phyloP scores from a whole-genome alignment of 2,329 filamentous ascomycete species.

The Neonectria ditissima region DNA sequence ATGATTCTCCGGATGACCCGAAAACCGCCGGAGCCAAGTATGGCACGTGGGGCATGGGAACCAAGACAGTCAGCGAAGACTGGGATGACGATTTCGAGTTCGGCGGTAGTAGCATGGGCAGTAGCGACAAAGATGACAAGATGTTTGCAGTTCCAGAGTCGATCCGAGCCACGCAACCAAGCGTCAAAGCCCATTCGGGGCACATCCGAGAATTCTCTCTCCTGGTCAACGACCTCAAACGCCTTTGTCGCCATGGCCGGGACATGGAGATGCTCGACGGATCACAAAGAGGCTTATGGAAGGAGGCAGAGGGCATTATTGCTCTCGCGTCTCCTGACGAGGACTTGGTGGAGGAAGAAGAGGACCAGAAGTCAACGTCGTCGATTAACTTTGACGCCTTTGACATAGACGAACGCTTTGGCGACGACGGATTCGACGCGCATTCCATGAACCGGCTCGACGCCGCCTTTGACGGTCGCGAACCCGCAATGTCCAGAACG shows the following conservation, averaged over 20 bases:
- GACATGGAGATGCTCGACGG: slow-evolving; percentile 75
- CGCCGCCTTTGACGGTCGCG: slow-evolving; percentile 56
- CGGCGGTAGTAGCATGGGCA: slow-evolving; percentile 57
- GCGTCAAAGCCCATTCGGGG: slow-evolving; percentile 85
- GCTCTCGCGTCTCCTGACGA: slow-evolving; percentile 80
- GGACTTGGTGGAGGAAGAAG: slow-evolving; percentile 60
- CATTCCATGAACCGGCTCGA: slow-evolving; percentile 57
- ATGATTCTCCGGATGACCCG: slow-evolving; percentile 68
- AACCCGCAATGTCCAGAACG: slow-evolving; percentile 60
- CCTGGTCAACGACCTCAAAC: slow-evolving; percentile 85
- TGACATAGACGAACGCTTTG: slow-evolving; percentile 58
- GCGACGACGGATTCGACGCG: slow-evolving; percentile 62
- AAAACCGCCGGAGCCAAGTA: slow-evolving; percentile 75
- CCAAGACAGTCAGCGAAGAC: slow-evolving; percentile 84
- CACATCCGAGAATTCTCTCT: slow-evolving; percentile 84
- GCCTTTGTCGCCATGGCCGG: slow-evolving; percentile 76
- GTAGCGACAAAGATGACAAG: slow-evolving; percentile 51
- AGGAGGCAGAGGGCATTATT: slow-evolving; percentile 88
- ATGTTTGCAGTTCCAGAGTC: slow-evolving; percentile 71
- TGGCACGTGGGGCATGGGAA: slow-evolving; percentile 84
- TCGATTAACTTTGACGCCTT: slow-evolving; percentile 55
- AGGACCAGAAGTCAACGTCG: slow-evolving; percentile 53
- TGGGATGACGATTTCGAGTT: slow-evolving; percentile 94
- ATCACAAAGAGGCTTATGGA: slow-evolving; percentile 73
- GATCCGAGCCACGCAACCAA: slow-evolving; percentile 85